Evolutionary conservation across 257 asterid genomes (phyloP), one percentile per base, ranked within the genome.

Genomic region (Nicotiana undulata): DNA sequence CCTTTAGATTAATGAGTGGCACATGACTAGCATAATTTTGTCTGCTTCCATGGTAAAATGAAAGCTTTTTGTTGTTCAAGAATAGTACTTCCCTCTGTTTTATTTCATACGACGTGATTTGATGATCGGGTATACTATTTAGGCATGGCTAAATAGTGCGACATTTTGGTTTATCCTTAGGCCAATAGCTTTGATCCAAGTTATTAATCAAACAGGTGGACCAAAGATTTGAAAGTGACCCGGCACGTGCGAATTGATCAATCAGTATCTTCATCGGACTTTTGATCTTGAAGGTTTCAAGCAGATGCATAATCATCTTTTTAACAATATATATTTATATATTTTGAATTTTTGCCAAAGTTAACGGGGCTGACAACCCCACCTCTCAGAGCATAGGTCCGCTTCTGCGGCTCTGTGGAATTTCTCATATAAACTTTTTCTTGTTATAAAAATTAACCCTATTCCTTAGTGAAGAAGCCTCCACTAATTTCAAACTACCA

Each of bases 221-320:
- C 40, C 0, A 0, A 0, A 0, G 1, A 34, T 5, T 34, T 5
- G 1, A 5, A 34, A 1, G 40, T 1, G 8, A 1, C 0, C 37
- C 6, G 7, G 7, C 1, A 34, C 7, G 40, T 5, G 6, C 0
- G 40, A 34, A 34, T 5, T 5, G 9, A 0, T 6, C 9, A 1
- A 34, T 1, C 2, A 34, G 2, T 34, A 34, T 0, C 44, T 34
- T 1, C 0, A 34, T 34, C 7, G 7, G 1, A 34, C 40, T 34
- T 34, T 34, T 34, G 44, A 34, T 34, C 44, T 34, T 34, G 6
- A 6, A 0, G 44, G 44, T 34, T 34, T 1, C 9, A 34, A 1
- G 2, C 9, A 34, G 6, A 1, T 29, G 31, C 2, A 2, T 29
- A 2, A 29, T 3, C 0, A 0, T 29, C 31, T 32, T 32, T 31